phyloP scores from a whole-genome alignment of 805 yeast species.

The Candida boidinii region DNA sequence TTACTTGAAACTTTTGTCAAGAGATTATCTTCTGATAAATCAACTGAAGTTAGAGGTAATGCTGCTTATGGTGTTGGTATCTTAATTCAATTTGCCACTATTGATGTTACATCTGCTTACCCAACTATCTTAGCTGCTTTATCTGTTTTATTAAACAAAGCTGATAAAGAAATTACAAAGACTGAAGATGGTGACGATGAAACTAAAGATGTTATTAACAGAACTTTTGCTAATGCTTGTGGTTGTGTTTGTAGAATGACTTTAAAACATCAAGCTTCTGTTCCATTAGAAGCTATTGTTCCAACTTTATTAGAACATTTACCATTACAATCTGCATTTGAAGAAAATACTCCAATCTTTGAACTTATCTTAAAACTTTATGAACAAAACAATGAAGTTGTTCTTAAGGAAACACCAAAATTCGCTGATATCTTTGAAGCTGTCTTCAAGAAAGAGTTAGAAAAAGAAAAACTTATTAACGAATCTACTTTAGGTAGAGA shows the following conservation, averaged over 20 bases:
- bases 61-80: conserved; percentile 96
- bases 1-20: conserved; percentile 62
- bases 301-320: conserved; percentile 70
- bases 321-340: conserved; percentile 82
- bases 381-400: conserved; percentile 48
- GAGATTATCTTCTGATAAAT: conserved; percentile 64
- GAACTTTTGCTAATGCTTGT: conserved; percentile 89
- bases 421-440: conserved; percentile 60
- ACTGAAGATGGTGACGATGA: conserved; percentile 67
- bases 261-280: conserved; percentile 56
- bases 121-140: conserved; percentile 58
- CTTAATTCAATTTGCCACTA: conserved; percentile 42
- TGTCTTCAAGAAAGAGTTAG: conserved; percentile 69
- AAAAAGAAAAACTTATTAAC: conserved; percentile 56
- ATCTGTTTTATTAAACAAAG: conserved; percentile 68
- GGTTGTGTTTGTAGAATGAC: conserved; percentile 96
- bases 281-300: conserved; percentile 71
- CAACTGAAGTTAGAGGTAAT: conserved; percentile 85
- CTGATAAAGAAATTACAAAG: conserved; percentile 58
- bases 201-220: conserved; percentile 66
- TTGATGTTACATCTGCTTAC: conserved; percentile 55
- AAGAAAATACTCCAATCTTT: conserved; percentile 89
- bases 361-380: conserved; percentile 67
- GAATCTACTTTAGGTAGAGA: conserved; percentile 83
- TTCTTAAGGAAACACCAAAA: conserved; percentile 48